Evolutionary conservation across 805 yeast genomes (phyloP).

Genomic region (Candida patagonica): DNA sequence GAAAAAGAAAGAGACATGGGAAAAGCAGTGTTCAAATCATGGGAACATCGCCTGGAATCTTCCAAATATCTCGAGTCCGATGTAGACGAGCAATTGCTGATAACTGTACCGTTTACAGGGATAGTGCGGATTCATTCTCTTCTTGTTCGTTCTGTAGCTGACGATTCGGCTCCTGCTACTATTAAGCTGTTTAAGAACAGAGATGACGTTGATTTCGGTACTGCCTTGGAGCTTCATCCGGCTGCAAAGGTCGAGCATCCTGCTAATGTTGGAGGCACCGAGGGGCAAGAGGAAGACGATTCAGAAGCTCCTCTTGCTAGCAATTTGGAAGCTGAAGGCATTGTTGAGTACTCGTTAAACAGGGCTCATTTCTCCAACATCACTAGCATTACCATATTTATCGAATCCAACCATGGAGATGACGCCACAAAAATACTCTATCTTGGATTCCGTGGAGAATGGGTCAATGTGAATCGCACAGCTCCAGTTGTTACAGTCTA

Average conservation of each 20-base stretch:
- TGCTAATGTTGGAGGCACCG: constrained; percentile 34
- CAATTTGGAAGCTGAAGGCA: constrained; percentile 35
- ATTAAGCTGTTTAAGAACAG: constrained; percentile 68
- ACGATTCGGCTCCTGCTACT: constrained; percentile 55
- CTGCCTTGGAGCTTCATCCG: constrained; percentile 40
- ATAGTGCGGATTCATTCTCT: constrained; percentile 66
- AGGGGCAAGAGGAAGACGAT: constrained; percentile 18
- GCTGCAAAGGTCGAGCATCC: constrained; percentile 56
- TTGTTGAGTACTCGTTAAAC: constrained; percentile 77
- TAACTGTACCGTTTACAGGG: constrained; percentile 74
- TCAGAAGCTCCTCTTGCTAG: constrained; percentile 3
- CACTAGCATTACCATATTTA: constrained; percentile 54
- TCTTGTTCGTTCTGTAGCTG: constrained; percentile 56
- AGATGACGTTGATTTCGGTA: constrained; percentile 63
- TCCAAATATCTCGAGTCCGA: constrained; percentile 50
- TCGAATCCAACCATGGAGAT: constrained; percentile 56
- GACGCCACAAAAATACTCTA: constrained; percentile 52
- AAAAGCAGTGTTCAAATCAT: constrained; percentile 42
- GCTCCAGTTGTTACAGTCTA: constrained; percentile 73
- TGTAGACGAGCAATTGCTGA: constrained; percentile 69
- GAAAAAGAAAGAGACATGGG: constrained; percentile 45
- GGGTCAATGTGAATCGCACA: constrained; percentile 31
- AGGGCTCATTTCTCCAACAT: constrained; percentile 65
- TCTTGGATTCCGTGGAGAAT: constrained; percentile 68
- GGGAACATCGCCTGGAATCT: constrained; percentile 39